These are phyloP conservation scores for Pseudoneurospora amorphoporcata DNA, from an alignment of 495 filamentous ascomycete genomes.

Conservation along the genomic window DNA sequence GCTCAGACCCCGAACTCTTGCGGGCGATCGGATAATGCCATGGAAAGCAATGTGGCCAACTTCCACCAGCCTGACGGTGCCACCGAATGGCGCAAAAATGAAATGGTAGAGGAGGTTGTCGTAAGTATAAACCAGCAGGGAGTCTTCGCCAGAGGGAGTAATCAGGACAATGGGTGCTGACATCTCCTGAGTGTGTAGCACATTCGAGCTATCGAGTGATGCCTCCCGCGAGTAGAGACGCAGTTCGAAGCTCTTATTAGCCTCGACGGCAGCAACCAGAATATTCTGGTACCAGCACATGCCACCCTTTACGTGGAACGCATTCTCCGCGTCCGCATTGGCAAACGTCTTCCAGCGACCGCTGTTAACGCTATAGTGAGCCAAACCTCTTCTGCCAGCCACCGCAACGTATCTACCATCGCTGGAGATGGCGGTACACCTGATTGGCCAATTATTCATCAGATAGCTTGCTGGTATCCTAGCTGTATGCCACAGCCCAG, in stretches of 20 bases:
- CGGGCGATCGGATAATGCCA: slow-evolving; percentile 89
- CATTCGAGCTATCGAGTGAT: slow-evolving; percentile 57
- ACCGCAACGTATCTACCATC: slow-evolving; percentile 94
- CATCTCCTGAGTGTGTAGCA: slow-evolving; percentile 66
- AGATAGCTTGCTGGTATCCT: slow-evolving; percentile 80
- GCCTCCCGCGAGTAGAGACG: slow-evolving; percentile 87
- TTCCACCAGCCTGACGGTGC: slow-evolving; percentile 66
- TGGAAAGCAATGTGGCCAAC: slow-evolving; percentile 96
- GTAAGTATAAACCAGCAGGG: slow-evolving; percentile 89
- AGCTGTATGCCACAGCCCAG: slow-evolving; percentile 84
- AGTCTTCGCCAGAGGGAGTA: slow-evolving; percentile 82
- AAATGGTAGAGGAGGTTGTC: slow-evolving; percentile 95
- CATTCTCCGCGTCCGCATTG: slow-evolving; percentile 69
- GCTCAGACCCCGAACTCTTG: slow-evolving; percentile 82
- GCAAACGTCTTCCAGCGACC: slow-evolving; percentile 93
- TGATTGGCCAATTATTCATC: slow-evolving; percentile 84
- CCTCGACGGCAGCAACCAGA: slow-evolving; percentile 85
- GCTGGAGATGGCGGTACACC: slow-evolving; percentile 70
- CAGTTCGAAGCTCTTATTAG: slow-evolving; percentile 71
- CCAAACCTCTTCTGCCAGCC: slow-evolving; percentile 82
- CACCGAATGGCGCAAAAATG: slow-evolving; percentile 62
- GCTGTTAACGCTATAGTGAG: slow-evolving; percentile 91
- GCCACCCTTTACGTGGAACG: slow-evolving; percentile 84
- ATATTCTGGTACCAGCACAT: slow-evolving; percentile 99
- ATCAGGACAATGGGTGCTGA: slow-evolving; percentile 78